Evolutionary conservation across 129 eudicot species (phyloP).

Genomic region (Solidago caesia): DNA sequence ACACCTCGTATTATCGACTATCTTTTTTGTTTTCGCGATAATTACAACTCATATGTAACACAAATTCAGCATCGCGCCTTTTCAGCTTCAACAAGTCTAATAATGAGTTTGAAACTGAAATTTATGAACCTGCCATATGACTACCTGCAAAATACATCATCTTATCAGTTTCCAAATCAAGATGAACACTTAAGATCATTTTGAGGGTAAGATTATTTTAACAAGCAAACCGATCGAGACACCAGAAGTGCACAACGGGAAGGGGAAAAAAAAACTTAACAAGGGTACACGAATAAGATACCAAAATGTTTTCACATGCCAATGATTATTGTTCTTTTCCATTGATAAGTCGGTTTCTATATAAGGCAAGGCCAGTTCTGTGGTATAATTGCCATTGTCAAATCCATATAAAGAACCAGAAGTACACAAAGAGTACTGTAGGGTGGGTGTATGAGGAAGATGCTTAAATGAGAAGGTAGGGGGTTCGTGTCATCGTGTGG

Average conservation of each 20-base stretch:
- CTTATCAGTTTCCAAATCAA: conserved; percentile 9
- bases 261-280: neutral
- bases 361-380: neutral
- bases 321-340: conserved; percentile 8
- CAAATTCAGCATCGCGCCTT: conserved; percentile 10
- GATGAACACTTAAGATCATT: neutral
- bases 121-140: conserved; percentile 9
- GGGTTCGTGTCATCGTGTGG: no score
- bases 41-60: conserved; percentile 19
- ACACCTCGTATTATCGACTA: conserved; percentile 16
- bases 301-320: neutral
- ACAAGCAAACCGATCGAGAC: conserved; percentile 1
- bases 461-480: no score
- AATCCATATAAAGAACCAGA: no score
- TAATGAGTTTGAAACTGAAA: conserved; percentile 24
- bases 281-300: conserved; percentile 4
- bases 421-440: no score
- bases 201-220: conserved; percentile 6
- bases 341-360: conserved; percentile 2
- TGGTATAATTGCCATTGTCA: neutral
- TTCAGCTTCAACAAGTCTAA: conserved; percentile 16
- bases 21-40: conserved; percentile 3
- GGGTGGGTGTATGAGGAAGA: no score
- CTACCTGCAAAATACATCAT: conserved; percentile 23
- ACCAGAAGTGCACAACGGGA: neutral